These are phyloP conservation scores for Ballota nigra DNA, from an alignment of 257 asterid genomes.

Conservation along the genomic window DNA sequence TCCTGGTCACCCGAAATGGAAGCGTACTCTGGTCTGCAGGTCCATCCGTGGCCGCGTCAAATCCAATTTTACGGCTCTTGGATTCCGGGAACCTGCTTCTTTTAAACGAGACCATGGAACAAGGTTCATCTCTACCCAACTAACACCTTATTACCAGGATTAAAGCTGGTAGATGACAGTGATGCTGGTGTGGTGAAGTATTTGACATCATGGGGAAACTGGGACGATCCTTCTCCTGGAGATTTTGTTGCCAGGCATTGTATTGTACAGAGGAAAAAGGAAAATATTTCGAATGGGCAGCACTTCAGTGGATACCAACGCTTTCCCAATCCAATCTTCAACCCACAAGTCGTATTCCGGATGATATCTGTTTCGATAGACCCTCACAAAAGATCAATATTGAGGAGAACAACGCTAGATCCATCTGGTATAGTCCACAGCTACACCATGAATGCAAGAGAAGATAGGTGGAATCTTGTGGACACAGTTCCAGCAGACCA, in stretches of 20 bases:
- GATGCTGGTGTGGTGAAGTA: conserved; percentile 2
- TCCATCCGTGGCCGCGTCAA: neutral
- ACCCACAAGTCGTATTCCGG: neutral
- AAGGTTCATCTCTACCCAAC: neutral
- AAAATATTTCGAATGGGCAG: conserved; percentile 25
- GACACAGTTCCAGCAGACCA: neutral
- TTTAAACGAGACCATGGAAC: too few species aligned
- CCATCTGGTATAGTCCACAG: neutral
- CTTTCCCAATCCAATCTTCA: neutral
- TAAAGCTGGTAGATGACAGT: neutral
- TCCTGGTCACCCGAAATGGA: neutral
- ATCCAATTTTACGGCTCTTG: conserved; percentile 23
- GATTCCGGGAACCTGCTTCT: conserved; percentile 30
- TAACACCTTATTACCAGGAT: conserved; percentile 25
- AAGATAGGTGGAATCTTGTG: conserved; percentile 16
- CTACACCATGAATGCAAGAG: neutral
- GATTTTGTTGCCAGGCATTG: conserved; percentile 18
- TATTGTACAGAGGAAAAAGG: conserved; percentile 3
- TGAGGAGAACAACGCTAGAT: neutral
- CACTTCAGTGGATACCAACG: conserved; percentile 19
- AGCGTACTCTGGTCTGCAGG: conserved; percentile 27
- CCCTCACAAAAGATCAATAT: neutral
- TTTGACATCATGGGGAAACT: conserved; percentile 35
- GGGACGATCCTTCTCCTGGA: conserved; percentile 43
- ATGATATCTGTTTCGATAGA: too few species aligned